Percentiles rank a stretch among this genome's conserved stretches.
phyloP scores from a whole-genome alignment of 2,329 filamentous ascomycete genomes.

The Diaporthe velutina region DNA sequence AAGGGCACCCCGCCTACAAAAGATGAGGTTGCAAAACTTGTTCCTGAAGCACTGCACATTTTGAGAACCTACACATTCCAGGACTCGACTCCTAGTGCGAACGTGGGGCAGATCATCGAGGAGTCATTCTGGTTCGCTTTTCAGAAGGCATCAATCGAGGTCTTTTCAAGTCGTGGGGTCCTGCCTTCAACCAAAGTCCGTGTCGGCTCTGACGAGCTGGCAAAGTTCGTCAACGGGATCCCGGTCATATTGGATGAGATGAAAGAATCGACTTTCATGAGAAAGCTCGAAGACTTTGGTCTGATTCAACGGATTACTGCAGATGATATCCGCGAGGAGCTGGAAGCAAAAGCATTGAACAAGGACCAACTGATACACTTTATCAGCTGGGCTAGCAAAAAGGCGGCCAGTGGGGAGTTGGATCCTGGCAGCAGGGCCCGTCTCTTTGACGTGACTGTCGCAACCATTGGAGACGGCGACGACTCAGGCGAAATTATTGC shows the following conservation, averaged over 20 bases:
- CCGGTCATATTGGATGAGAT: conserved; percentile 86
- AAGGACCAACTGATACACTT: conserved; percentile 85
- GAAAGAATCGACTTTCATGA: conserved; percentile 80
- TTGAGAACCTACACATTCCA: conserved; percentile 89
- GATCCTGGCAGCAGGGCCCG: conserved; percentile 75
- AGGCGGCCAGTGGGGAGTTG: conserved; percentile 78
- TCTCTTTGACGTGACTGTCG: conserved; percentile 85
- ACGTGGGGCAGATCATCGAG: conserved; percentile 89
- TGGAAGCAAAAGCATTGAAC: conserved; percentile 85
- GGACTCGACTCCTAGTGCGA: conserved; percentile 88
- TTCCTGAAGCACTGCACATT: conserved; percentile 85
- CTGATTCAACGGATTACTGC: conserved; percentile 90
- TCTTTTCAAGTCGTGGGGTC: conserved; percentile 89
- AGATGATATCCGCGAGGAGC: conserved; percentile 84
- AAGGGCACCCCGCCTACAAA: conserved; percentile 68
- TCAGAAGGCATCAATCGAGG: conserved; percentile 83
- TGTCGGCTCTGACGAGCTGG: conserved; percentile 75
- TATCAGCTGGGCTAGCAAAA: conserved; percentile 84
- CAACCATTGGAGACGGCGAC: conserved; percentile 70
- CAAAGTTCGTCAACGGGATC: conserved; percentile 86
- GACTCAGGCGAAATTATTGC: conserved; percentile 78
- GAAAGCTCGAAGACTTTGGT: conserved; percentile 84
- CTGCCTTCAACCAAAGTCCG: conserved; percentile 87
- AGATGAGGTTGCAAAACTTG: conserved; percentile 74
- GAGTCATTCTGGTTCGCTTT: conserved; percentile 97